Evolutionary conservation across 2,329 filamentous ascomycete genomes (phyloP).

Genomic region (Anthostomella pinea): DNA sequence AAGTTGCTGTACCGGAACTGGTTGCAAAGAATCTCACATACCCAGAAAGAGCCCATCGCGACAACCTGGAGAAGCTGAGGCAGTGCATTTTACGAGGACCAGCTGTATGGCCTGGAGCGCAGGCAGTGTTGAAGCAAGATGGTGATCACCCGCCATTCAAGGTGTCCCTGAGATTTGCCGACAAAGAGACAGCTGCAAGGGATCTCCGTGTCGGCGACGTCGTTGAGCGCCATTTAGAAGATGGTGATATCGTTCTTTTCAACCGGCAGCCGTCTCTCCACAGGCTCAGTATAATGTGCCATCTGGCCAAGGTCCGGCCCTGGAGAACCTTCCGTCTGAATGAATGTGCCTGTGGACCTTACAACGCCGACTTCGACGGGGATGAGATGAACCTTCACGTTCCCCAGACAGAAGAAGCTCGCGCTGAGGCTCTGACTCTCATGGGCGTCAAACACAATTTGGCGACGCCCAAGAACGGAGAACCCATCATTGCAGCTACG

Average conservation of each 20-base stretch:
- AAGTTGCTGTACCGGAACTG: constrained; percentile 85
- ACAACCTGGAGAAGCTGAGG: constrained; percentile 81
- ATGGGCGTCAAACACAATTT: constrained; percentile 99
- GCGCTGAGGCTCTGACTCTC: constrained; percentile 89
- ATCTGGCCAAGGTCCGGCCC: constrained; percentile 87
- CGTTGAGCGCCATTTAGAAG: constrained; percentile 91
- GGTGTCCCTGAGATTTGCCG: constrained; percentile 72
- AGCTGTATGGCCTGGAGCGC: constrained; percentile 81
- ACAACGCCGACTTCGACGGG: constrained; percentile 98
- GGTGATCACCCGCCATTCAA: constrained; percentile 54
- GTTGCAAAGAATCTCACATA: constrained; percentile 98
- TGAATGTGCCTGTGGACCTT: constrained; percentile 96
- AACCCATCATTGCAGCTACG: constrained; percentile 97
- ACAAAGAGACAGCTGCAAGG: constrained; percentile 67
- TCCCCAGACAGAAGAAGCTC: constrained; percentile 93
- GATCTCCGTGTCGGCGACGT: constrained; percentile 79
- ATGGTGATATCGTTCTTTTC: constrained; percentile 94
- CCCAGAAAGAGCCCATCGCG: constrained; percentile 79
- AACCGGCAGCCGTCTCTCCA: constrained; percentile 97
- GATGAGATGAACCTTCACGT: constrained; percentile 99
- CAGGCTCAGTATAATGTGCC: constrained; percentile 97
- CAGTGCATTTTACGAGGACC: constrained; percentile 73
- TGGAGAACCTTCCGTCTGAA: constrained; percentile 96
- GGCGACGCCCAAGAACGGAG: constrained; percentile 93
- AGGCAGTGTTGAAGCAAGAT: constrained; percentile 71